A percentile compares a stretch with the other conserved stretches of the same genome.
These are phyloP conservation scores for Phaseolus coccineus DNA, from an alignment of 331 rosid genomes.

Conservation along the genomic window DNA sequence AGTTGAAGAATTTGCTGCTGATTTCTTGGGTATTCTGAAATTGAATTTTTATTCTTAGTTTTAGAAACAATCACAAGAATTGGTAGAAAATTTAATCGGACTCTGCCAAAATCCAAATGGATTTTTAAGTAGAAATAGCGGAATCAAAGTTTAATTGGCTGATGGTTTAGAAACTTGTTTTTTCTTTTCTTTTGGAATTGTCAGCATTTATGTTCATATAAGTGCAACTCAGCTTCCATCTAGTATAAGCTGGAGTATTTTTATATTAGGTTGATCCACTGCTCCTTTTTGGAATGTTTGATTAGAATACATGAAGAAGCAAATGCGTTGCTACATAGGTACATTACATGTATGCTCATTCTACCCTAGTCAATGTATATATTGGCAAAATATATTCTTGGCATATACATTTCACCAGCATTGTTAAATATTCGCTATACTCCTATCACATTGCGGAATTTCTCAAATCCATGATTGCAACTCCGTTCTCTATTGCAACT, in stretches of 20 bases:
- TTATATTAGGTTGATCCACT: constrained; percentile 10
- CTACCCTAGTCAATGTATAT: background rate
- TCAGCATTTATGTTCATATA: background rate
- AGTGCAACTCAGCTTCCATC: background rate
- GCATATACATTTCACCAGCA: background rate
- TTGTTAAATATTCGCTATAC: no score
- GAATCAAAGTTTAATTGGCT: background rate
- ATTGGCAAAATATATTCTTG: constrained; percentile 27
- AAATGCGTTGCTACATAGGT: background rate
- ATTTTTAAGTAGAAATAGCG: constrained; percentile 15
- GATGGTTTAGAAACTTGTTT: background rate
- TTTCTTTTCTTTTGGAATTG: constrained; percentile 9
- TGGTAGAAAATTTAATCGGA: background rate
- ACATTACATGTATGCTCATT: background rate
- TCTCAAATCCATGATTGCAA: no score
- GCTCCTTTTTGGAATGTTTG: constrained; percentile 29
- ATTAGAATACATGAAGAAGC: constrained; percentile 8
- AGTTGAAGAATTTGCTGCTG: constrained; percentile 39
- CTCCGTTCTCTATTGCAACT: no score
- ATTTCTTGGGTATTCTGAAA: constrained; percentile 17
- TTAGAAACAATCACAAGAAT: constrained; percentile 12
- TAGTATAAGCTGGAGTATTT: background rate
- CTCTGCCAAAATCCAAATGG: constrained; percentile 3
- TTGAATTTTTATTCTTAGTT: constrained; percentile 27
- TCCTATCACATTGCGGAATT: no score